These are phyloP conservation scores for Eucalyptus marginata DNA, from an alignment of 345 rosid genomes.

Conservation along the genomic window DNA sequence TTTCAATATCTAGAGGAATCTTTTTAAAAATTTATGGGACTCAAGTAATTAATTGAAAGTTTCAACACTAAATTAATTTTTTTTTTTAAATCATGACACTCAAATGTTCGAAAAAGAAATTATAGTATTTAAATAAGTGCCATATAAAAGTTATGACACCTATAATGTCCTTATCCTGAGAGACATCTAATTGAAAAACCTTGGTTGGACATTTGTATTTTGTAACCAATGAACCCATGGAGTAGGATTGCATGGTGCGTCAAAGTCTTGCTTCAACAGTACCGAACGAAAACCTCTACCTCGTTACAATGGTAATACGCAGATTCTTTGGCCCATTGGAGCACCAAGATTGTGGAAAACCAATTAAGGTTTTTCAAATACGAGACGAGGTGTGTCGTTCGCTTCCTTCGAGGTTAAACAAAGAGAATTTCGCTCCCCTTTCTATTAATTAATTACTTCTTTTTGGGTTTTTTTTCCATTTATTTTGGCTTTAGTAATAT, in stretches of 20 bases:
- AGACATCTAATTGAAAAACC: not conserved
- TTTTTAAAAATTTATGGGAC: too few relatives aligned
- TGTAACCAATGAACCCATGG: not conserved
- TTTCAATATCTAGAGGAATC: not conserved
- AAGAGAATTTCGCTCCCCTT: not conserved
- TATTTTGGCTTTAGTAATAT: not conserved
- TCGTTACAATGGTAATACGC: not conserved
- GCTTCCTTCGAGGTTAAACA: not conserved
- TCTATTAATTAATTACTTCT: not conserved
- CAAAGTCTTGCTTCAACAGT: not conserved
- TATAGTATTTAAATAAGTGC: too few relatives aligned
- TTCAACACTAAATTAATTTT: too few relatives aligned
- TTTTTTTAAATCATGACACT: not conserved
- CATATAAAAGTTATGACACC: not conserved
- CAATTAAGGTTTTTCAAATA: not conserved
- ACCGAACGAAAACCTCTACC: not conserved
- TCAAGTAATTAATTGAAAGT: not conserved
- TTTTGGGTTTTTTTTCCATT: not conserved
- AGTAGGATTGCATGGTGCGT: not conserved
- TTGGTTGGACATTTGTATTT: not conserved
- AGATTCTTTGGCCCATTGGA: not conserved
- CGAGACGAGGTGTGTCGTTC: not conserved
- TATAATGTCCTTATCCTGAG: not conserved
- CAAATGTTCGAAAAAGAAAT: too few relatives aligned
- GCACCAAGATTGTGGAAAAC: not conserved